Evolutionary conservation across 2,329 filamentous ascomycete genomes (phyloP), one percentile per base, ranked within the genome.

Genomic region (Aureobasidium sp.): DNA sequence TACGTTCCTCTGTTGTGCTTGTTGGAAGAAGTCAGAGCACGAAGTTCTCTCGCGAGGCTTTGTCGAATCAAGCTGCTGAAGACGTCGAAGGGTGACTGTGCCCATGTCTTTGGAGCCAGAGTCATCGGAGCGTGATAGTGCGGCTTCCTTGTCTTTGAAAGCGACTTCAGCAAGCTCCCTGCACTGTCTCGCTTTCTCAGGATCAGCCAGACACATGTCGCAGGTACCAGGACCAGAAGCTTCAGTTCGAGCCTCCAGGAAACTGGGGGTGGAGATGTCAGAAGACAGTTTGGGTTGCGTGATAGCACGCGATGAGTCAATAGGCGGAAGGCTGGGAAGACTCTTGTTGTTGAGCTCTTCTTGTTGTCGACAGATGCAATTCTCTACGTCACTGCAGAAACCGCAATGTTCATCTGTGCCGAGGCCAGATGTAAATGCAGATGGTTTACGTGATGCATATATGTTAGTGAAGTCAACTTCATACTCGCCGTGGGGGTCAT

Each of bases 401-500:
- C 64, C 64, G 42, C 64, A 65, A 39, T 62, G 53, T 44, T 64
- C 64, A 13, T 57, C 53, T n/a, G 49, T 47, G 13, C 44, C 62
- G 8, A 63, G 45, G 5, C 53, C 32, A 16, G 47, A 47, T 16
- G 44, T 11, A 2, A 37, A 47, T 5, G 29, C 41, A 16, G 58
- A 50, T 29, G 58, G 53, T 59, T 65, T 63, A 32, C 62, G 34
- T 9, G 25, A 11, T 14, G 50, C 39, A 34, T 36, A 59, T 16
- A 61, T 48, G 51, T 62, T 49, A 32, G 64, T 65, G 36, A 65
- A 65, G 50, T 65, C 64, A 7, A 62, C 59, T 37, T 65, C 62
- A 55, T 54, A 53, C 16, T 54, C 39, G n/a, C 50, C 57, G 9
- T 47, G 42, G 11, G 42, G 10, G 36, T 60, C 57, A 7, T 53